Base-by-base conservation (phyloP, 225 moss, liverwort and hornwort species). In the Physcomitrium patens region DNA sequence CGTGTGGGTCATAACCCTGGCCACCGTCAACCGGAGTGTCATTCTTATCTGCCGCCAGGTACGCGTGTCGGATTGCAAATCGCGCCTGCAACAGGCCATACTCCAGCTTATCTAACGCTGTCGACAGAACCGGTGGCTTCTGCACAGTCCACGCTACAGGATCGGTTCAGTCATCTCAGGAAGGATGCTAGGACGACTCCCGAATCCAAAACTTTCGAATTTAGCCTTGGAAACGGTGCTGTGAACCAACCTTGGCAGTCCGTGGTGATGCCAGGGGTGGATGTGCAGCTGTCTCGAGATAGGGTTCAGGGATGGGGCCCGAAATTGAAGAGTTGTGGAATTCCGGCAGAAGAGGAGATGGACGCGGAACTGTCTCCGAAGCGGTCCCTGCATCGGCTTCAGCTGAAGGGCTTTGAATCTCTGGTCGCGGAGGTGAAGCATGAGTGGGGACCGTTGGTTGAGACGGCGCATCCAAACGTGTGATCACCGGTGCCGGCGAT, bases 71-170 rank as follows among this genome's bases (percentile, higher is more conserved):
- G 42, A 89, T 86, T 26, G 77, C 79, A 52, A 57, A 75, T 60
- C 84, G 81, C 28, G 79, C 89, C 15, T 84, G 86, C 3, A 75
- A 37, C 75, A 89, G 76, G n/a, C 86, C 79, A 53, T 74, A 79
- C 61, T 86, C 86, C 60, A 86, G 70, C 77, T 63, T 84, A 16
- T 86, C 84, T 23, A 89, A 51, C 56, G 72, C 85, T 70, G 83
- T 81, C 71, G 50, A 55, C 16, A 76, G 20, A 48, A 67, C 77
- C 8, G 84, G 82, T 57, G 42, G 70, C 68, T 63, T 75, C 89
- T 89, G 78, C 74, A 76, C 2, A 37, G 23, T 65, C 18, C 9
- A 22, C 71, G 9, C 42, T 50, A 51, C 28, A 55, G 17, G 47
- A 55, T 74, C 10, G 56, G 31, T 20, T 54, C 17, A 15, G 22